Percentiles rank a stretch among this genome's conserved stretches.
phyloP scores from a whole-genome alignment of 2,329 filamentous ascomycete species.

The Colletotrichum phormii region DNA sequence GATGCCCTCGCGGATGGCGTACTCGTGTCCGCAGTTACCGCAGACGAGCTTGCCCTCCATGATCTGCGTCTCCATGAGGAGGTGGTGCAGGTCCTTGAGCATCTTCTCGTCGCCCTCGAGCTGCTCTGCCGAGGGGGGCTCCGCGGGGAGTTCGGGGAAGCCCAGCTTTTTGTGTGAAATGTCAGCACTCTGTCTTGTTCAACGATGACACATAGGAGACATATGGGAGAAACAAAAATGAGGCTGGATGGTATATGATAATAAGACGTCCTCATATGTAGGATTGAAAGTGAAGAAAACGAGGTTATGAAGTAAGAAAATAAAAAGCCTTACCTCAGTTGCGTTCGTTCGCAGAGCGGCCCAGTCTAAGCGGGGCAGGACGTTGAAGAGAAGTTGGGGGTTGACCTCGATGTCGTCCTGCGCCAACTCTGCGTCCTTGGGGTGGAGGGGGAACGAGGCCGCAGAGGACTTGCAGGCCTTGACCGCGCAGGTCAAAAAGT shows the following conservation, averaged over 20 bases:
- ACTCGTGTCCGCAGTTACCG: slow-evolving; percentile 92
- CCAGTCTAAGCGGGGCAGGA: slow-evolving; percentile 92
- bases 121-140: slow-evolving; percentile 71
- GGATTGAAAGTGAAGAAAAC: neutral
- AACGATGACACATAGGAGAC: neutral
- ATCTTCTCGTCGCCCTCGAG: slow-evolving; percentile 75
- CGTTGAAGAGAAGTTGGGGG: slow-evolving; percentile 82
- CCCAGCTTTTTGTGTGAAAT: slow-evolving; percentile 69
- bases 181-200: slow-evolving; percentile 10
- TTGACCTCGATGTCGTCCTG: slow-evolving; percentile 86
- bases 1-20: slow-evolving; percentile 94
- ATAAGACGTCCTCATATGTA: neutral
- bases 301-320: neutral
- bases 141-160: slow-evolving; percentile 77
- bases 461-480: slow-evolving; percentile 90
- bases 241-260: neutral
- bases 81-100: slow-evolving; percentile 80
- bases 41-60: slow-evolving; percentile 90
- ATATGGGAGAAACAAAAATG: neutral
- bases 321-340: slow-evolving; percentile 73
- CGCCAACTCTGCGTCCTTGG: slow-evolving; percentile 90
- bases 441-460: slow-evolving; percentile 89
- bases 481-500: slow-evolving; percentile 96
- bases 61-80: slow-evolving; percentile 91
- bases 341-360: slow-evolving; percentile 79